These are phyloP conservation scores for Polychytrium aggregatum DNA, from an alignment of 192 early-diverging fungal species.

Conservation along the genomic window DNA sequence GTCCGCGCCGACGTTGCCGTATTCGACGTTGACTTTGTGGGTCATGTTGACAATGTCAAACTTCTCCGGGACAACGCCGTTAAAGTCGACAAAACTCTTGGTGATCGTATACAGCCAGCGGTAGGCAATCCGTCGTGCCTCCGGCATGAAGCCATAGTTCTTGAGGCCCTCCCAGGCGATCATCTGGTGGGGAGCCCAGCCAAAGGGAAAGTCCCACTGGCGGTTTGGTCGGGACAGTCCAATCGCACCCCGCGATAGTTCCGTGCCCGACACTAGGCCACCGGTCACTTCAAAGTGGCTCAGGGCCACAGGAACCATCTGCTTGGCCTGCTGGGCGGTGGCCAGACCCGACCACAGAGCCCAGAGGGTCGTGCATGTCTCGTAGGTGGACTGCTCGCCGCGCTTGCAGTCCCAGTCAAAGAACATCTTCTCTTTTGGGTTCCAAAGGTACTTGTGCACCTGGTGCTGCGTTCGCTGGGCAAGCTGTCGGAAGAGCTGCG, in stretches of 20 bases:
- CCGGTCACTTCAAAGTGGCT: conserved; percentile 80
- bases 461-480: conserved; percentile 45
- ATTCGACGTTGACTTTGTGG: conserved; percentile 88
- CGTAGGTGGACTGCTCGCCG: conserved; percentile 59
- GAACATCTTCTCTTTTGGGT: conserved; percentile 61
- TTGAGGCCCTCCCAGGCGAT: conserved; percentile 86
- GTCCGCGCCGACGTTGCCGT: conserved; percentile 89
- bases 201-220: conserved; percentile 78
- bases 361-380: conserved; percentile 82
- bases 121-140: conserved; percentile 72
- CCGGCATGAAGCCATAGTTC: conserved; percentile 65
- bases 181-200: conserved; percentile 99
- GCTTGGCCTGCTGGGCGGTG: conserved; percentile 59
- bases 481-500: conserved; percentile 35
- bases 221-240: conserved; percentile 76
- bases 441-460: conserved; percentile 81
- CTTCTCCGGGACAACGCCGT: conserved; percentile 95
- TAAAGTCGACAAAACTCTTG: conserved; percentile 87
- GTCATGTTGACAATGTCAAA: conserved; percentile 88
- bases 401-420: conserved; percentile 82
- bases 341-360: conserved; percentile 87
- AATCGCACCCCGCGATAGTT: conserved; percentile 73
- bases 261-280: conserved; percentile 86
- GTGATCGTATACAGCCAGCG: conserved; percentile 95
- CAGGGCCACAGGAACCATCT: conserved; percentile 56